Conservation (phyloP, 1,139 yeast genomes). For the Yamadazyma atmosphaerica region DNA sequence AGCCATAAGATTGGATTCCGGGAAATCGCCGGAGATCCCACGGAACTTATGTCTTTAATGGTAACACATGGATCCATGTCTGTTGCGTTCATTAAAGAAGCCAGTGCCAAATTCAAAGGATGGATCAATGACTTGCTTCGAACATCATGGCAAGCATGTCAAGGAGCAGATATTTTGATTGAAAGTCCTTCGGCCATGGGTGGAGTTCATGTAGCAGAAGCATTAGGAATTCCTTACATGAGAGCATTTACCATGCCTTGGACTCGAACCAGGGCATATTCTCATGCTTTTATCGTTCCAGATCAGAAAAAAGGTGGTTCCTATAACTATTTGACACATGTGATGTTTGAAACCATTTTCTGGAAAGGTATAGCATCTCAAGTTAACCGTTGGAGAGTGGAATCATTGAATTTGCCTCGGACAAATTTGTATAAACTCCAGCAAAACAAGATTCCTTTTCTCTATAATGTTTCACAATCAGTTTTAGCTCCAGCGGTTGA, state of each 20-base stretch:
- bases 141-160: slow-evolving; percentile 85
- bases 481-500: slow-evolving; percentile 92
- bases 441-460: slow-evolving; percentile 79
- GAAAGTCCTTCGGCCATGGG: slow-evolving; percentile 97
- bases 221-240: slow-evolving; percentile 83
- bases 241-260: slow-evolving; percentile 98
- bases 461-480: slow-evolving; percentile 85
- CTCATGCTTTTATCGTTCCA: slow-evolving; percentile 94
- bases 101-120: slow-evolving; percentile 68
- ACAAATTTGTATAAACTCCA: slow-evolving; percentile 72
- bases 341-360: slow-evolving; percentile 85
- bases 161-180: slow-evolving; percentile 76
- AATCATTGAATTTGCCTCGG: slow-evolving; percentile 59
- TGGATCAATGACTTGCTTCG: slow-evolving; percentile 76
- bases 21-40: slow-evolving; percentile 89
- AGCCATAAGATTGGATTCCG: slow-evolving; percentile 66
- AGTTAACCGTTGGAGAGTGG: slow-evolving; percentile 83
- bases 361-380: slow-evolving; percentile 95
- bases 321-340: slow-evolving; percentile 88
- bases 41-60: slow-evolving; percentile 89
- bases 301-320: slow-evolving; percentile 92
- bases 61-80: slow-evolving; percentile 88
- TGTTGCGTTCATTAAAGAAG: slow-evolving; percentile 80
- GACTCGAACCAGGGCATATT: slow-evolving; percentile 93
- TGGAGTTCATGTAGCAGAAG: slow-evolving; percentile 94